Conservation (phyloP, 2,329 filamentous ascomycete genomes). For the Fusarium euwallaceae region DNA sequence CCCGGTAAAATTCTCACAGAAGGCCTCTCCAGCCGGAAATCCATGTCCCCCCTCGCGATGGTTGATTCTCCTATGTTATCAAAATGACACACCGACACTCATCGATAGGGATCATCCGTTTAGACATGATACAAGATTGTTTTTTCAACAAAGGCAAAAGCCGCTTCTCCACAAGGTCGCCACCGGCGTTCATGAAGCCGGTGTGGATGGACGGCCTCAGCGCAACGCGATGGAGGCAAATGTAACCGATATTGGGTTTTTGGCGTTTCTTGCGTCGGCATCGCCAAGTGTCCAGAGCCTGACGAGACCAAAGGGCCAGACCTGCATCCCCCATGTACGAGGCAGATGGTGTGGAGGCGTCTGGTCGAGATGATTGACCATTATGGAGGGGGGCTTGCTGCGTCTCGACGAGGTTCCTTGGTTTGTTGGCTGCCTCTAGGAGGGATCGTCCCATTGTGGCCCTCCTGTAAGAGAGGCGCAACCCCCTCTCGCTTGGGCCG, state of each 20-base stretch:
- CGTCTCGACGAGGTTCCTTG: not conserved
- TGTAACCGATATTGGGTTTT: not conserved
- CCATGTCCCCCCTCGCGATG: not conserved
- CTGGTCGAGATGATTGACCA: not conserved
- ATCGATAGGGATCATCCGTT: not conserved
- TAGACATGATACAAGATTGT: not conserved
- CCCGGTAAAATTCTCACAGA: not conserved
- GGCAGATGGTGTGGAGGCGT: conserved; percentile 16
- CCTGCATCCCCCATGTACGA: conserved; percentile 4
- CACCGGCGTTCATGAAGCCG: not conserved
- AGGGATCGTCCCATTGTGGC: conserved; percentile 11
- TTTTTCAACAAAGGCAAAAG: not conserved
- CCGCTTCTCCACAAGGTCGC: not conserved
- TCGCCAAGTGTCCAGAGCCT: not conserved
- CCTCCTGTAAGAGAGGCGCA: not conserved
- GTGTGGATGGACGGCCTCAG: not conserved
- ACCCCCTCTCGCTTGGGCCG: not conserved
- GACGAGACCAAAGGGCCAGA: not conserved
- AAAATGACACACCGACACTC: conserved; percentile 2
- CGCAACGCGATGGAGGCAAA: not conserved
- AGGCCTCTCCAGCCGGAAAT: not conserved
- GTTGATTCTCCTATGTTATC: not conserved
- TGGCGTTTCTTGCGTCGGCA: not conserved
- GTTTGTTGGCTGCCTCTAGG: not conserved
- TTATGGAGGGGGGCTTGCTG: not conserved